phyloP scores from a whole-genome alignment of 2,329 filamentous ascomycete species.

The Ophiostoma populinum region DNA sequence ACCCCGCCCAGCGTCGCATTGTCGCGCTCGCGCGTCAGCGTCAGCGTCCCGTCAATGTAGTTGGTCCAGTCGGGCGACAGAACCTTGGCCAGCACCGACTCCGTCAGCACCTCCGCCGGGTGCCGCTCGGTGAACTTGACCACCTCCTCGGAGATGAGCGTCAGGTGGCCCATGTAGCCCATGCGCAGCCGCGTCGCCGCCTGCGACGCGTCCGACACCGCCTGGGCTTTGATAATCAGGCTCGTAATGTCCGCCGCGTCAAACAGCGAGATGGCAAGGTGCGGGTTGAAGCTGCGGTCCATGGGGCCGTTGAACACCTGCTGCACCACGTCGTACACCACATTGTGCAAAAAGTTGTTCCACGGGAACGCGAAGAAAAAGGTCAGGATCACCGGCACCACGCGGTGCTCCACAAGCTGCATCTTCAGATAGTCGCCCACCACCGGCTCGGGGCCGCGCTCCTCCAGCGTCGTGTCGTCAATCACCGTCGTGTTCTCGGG shows the following conservation, averaged over 20 bases:
- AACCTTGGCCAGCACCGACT: slow-evolving; percentile 70
- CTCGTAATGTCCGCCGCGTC: slow-evolving; percentile 78
- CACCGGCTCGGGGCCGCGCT: slow-evolving; percentile 38
- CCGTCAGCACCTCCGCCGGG: slow-evolving; percentile 71
- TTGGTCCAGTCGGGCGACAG: slow-evolving; percentile 83
- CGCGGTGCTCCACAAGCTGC: slow-evolving; percentile 85
- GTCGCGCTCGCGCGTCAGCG: slow-evolving; percentile 86
- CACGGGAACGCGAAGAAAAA: slow-evolving; percentile 98
- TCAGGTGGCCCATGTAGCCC: slow-evolving; percentile 97
- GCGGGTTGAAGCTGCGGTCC: slow-evolving; percentile 86
- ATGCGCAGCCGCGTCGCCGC: slow-evolving; percentile 71
- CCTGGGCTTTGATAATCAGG: slow-evolving; percentile 81
- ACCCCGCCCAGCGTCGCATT: slow-evolving; percentile 97
- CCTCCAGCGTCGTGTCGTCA: background rate
- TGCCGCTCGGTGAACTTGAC: slow-evolving; percentile 96
- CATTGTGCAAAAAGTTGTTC: slow-evolving; percentile 99
- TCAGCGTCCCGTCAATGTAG: slow-evolving; percentile 84
- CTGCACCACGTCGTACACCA: slow-evolving; percentile 96
- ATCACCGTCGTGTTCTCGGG: slow-evolving; percentile 5
- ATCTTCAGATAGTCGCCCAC: slow-evolving; percentile 92
- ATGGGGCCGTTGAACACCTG: slow-evolving; percentile 98
- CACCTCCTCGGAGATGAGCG: slow-evolving; percentile 92
- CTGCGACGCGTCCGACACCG: slow-evolving; percentile 72
- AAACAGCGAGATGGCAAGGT: slow-evolving; percentile 81
- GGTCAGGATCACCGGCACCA: slow-evolving; percentile 91